phyloP scores from a whole-genome alignment of 1,284 basidiomycete genomes.

The Pseudozyma tsukubaensis region DNA sequence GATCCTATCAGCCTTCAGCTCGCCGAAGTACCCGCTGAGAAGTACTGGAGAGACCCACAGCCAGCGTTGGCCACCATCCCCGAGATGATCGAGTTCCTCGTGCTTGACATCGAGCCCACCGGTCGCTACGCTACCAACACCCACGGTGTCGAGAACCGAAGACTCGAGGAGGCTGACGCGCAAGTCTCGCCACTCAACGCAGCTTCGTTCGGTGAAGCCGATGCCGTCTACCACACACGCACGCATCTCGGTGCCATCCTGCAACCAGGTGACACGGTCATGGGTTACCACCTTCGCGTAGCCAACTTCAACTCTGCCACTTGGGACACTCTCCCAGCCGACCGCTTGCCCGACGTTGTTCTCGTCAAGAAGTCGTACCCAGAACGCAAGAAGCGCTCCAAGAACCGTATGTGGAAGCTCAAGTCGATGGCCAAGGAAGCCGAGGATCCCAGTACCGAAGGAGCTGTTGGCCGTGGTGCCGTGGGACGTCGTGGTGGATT shows the following conservation, averaged over 20 bases:
- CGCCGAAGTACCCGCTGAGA: slow-evolving; percentile 81
- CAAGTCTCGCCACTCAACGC: slow-evolving; percentile 90
- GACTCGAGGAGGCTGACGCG: slow-evolving; percentile 77
- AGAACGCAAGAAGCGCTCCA: slow-evolving; percentile 89
- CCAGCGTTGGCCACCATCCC: slow-evolving; percentile 82
- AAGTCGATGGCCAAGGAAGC: slow-evolving; percentile 93
- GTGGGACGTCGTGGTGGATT: slow-evolving; percentile 89
- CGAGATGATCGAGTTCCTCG: slow-evolving; percentile 92
- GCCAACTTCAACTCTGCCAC: slow-evolving; percentile 93
- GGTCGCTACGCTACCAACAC: slow-evolving; percentile 57
- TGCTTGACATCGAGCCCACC: slow-evolving; percentile 87
- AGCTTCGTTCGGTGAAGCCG: slow-evolving; percentile 72
- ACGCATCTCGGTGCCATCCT: slow-evolving; percentile 95
- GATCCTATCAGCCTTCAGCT: slow-evolving; percentile 88
- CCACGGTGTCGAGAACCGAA: slow-evolving; percentile 48
- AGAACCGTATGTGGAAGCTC: slow-evolving; percentile 86
- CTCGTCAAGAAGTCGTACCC: slow-evolving; percentile 97
- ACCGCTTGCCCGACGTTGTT: slow-evolving; percentile 87
- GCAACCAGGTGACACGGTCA: slow-evolving; percentile 91
- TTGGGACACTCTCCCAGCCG: slow-evolving; percentile 77
- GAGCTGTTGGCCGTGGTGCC: slow-evolving; percentile 77
- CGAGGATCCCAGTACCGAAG: slow-evolving; percentile 71
- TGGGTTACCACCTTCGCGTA: slow-evolving; percentile 89
- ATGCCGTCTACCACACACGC: slow-evolving; percentile 93
- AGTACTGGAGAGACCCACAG: slow-evolving; percentile 93